phyloP scores from a whole-genome alignment of 176 grass and related monocot species.

The Juncus effusus region DNA sequence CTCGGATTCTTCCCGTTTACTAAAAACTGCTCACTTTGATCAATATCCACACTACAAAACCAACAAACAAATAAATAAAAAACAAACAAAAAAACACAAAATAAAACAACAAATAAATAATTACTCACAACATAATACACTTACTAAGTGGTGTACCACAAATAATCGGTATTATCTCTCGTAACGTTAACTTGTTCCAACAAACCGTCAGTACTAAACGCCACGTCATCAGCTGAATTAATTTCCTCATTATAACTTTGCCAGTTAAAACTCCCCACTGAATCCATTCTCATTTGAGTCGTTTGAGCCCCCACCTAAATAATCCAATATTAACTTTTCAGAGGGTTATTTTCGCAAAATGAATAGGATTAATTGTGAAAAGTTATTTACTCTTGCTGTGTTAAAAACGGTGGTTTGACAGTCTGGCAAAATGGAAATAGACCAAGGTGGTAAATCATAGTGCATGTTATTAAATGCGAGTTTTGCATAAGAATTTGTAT shows the following conservation, averaged over 20 bases:
- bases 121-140: slow-evolving; percentile 25
- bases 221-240: slow-evolving; percentile 51
- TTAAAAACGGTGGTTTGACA: slow-evolving; percentile 94
- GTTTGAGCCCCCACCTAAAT: slow-evolving; percentile 79
- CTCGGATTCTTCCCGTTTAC: slow-evolving; percentile 39
- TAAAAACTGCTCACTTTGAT: slow-evolving; percentile 64
- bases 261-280: slow-evolving; percentile 69
- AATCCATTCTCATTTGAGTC: slow-evolving; percentile 81
- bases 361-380: neutral
- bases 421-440: slow-evolving; percentile 91
- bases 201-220: slow-evolving; percentile 67
- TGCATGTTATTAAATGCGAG: slow-evolving; percentile 82
- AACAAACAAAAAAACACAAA: slow-evolving; percentile 19
- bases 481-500: slow-evolving; percentile 63
- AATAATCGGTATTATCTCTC: slow-evolving; percentile 89
- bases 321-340: slow-evolving; percentile 12
- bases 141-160: slow-evolving; percentile 98
- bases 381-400: slow-evolving; percentile 74
- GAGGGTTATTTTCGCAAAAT: too few species aligned
- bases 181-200: slow-evolving; percentile 95
- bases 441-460: slow-evolving; percentile 91
- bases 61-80: slow-evolving; percentile 9
- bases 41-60: slow-evolving; percentile 57
- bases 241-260: slow-evolving; percentile 80
- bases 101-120: slow-evolving; percentile 9